Base-by-base conservation (phyloP, 163 green algal species). In the Scenedesmus sp. region DNA sequence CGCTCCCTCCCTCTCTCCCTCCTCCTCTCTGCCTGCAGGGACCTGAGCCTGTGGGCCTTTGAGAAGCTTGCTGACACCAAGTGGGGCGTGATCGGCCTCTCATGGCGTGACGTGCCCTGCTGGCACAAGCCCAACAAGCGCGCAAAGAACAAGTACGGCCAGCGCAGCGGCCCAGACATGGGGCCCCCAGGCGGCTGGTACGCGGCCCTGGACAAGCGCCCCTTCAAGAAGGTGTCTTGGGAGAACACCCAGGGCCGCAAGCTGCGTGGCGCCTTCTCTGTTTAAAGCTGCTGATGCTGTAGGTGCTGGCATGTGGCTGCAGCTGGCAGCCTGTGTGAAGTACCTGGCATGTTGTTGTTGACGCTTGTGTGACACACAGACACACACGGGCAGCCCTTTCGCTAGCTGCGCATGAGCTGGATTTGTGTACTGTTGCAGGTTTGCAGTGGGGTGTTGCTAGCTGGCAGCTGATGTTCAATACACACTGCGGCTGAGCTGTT, bases 51-150 rank as follows among this genome's bases (percentile, higher is more conserved):
- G 3, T 96, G 91, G 95, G 94, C 94, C 0, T 97, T 95, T 85
- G 95, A 97, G 88, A 94, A 95, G 91, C 89, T 97, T 12, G 94
- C 94, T 0, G 73, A 91, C 46, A 91, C 88, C 54, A 95, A 95
- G 70, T 91, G 90, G 89, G 95, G 95, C 26, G 84, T 96, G 7
- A 95, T 96, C 23, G 94, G 62, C 46, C 46, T 97, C 1, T 23
- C 93, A 73, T 97, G 73, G 70, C 94, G 94, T 23, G 91, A 94
- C 55, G 95, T 97, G 7, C 77, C 90, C 6, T 97, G 95, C 91
- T 82, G 84, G 66, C 90, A 95, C 84, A 81, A 67, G 34, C 93
- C 93, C 34, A 67, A 26, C 34, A 88, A 91, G 20, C 52, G 52
- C 1, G 92, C 93, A 4, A 83, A 73, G 57, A 87, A 91, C 84